Base-by-base conservation (phyloP, 352 stramenopile species). In the Thraustochytrium sp. region DNA sequence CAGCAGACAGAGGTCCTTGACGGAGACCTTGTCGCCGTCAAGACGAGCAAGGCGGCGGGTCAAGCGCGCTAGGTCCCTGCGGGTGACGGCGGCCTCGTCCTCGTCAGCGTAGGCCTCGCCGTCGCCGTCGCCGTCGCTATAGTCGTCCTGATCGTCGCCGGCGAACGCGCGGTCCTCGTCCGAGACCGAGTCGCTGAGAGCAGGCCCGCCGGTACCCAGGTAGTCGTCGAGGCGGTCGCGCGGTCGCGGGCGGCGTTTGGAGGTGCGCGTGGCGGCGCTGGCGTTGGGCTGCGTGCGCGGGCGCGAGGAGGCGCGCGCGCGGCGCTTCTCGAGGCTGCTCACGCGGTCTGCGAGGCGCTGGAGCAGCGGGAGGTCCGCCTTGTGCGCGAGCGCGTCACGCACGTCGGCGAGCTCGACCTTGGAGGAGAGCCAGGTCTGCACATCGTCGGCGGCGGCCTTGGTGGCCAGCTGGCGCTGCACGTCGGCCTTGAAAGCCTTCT, bases 401-500 rank as follows among this genome's bases (percentile, higher is more conserved):
- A 80, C 68, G 42, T 80, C 68, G 29, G 40, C 68, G 26, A 80
- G 68, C 49, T 80, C 68, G 3, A 63, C 68, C 40, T 80, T 80
- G 68, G 68, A 65, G 21, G 48, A 21, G 31, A 80, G 68, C 68
- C 68, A 80, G 29, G 46, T 72, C 46, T 61, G 46, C 18, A 80
- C 68, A 34, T 80, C 68, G 23, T 80, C 68, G 4, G 40, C 29
- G 42, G 76, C 76, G 1, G 68, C 23, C 51, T 80, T 80, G 29
- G 48, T 38, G 0, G 18, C 34, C 8, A 80, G 68, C 46, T 46
- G 34, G 8, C 40, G 31, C 26, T 46, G 31, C 21, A 80, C 48
- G 38, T 80, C 68, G 26, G 68, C 51, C 31, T 80, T 80, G 42
- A 80, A 80, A 37, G 53, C 68, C 68, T 80, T 80, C 51, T 80